Evolutionary conservation across 805 yeast genomes (phyloP).

Genomic region (Metschnikowia colocasiae): DNA sequence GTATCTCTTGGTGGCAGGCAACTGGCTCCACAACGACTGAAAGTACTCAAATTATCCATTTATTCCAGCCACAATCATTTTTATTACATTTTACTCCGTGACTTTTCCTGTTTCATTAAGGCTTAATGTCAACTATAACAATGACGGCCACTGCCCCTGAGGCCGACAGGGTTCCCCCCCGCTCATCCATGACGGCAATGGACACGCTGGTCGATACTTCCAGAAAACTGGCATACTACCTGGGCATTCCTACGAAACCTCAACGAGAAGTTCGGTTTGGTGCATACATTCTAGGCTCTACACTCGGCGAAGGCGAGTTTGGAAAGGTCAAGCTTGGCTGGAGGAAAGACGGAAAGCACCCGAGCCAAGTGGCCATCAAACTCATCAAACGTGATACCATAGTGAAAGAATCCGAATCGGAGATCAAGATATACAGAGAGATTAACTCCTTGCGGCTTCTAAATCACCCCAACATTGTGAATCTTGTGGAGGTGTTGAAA

Average conservation of each 20-base stretch:
- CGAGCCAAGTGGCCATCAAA: slow-evolving; percentile 89
- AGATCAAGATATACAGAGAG: slow-evolving; percentile 86
- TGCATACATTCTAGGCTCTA: slow-evolving; percentile 83
- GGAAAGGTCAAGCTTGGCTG: slow-evolving; percentile 97
- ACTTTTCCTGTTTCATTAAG: not conserved
- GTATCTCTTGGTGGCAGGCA: not conserved
- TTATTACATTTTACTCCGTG: not conserved
- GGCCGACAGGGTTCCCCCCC: slow-evolving; percentile 3
- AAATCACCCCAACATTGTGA: slow-evolving; percentile 91
- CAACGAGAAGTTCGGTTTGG: slow-evolving; percentile 82
- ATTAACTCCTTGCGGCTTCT: slow-evolving; percentile 83
- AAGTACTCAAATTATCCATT: not conserved
- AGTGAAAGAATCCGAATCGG: slow-evolving; percentile 81
- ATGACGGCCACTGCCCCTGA: slow-evolving; percentile 4
- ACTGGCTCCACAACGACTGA: slow-evolving; percentile 1
- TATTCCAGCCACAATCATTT: not conserved
- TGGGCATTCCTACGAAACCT: slow-evolving; percentile 1
- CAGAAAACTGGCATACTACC: not conserved
- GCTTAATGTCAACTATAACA: slow-evolving; percentile 3
- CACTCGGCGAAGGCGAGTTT: slow-evolving; percentile 96
- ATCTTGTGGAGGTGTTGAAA: slow-evolving; percentile 87
- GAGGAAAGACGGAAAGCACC: slow-evolving; percentile 77
- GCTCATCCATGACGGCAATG: slow-evolving; percentile 1
- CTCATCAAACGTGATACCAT: slow-evolving; percentile 84
- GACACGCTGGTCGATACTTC: not conserved